Conservation (phyloP, 2,329 filamentous ascomycete species). For the Penicillium sumatraense region DNA sequence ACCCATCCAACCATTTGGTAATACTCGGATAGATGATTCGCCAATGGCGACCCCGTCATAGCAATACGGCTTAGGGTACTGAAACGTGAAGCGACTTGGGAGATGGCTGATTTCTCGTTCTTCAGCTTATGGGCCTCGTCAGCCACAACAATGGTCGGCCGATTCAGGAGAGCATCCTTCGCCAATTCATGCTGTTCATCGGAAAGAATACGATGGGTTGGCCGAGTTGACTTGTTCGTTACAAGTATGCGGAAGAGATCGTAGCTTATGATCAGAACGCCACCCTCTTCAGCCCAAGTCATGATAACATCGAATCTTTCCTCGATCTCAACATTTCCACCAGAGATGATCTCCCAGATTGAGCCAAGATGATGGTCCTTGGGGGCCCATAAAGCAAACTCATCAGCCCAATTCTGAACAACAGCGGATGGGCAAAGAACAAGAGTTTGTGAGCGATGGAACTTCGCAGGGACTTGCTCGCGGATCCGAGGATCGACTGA, state of each 20-base stretch:
- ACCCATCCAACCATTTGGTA: constrained; percentile 89
- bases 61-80: constrained; percentile 74
- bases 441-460: constrained; percentile 68
- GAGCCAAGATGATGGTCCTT: constrained; percentile 57
- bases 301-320: constrained; percentile 55
- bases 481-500: constrained; percentile 63
- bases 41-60: constrained; percentile 82
- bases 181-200: constrained; percentile 46
- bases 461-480: constrained; percentile 69
- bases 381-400: constrained; percentile 73
- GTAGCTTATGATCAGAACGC: constrained; percentile 79
- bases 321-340: constrained; percentile 32
- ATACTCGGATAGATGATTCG: constrained; percentile 84
- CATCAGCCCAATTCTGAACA: constrained; percentile 81
- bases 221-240: constrained; percentile 31
- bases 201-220: constrained; percentile 13
- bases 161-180: constrained; percentile 58
- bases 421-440: constrained; percentile 77
- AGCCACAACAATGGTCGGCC: constrained; percentile 74
- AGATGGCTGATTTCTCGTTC: constrained; percentile 61
- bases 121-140: constrained; percentile 87
- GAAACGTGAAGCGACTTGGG: constrained; percentile 62
- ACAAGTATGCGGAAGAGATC: constrained; percentile 63
- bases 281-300: constrained; percentile 68
- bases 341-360: constrained; percentile 58